phyloP scores from a whole-genome alignment of 306 rosid species.

The Begonia fuchsioides region DNA sequence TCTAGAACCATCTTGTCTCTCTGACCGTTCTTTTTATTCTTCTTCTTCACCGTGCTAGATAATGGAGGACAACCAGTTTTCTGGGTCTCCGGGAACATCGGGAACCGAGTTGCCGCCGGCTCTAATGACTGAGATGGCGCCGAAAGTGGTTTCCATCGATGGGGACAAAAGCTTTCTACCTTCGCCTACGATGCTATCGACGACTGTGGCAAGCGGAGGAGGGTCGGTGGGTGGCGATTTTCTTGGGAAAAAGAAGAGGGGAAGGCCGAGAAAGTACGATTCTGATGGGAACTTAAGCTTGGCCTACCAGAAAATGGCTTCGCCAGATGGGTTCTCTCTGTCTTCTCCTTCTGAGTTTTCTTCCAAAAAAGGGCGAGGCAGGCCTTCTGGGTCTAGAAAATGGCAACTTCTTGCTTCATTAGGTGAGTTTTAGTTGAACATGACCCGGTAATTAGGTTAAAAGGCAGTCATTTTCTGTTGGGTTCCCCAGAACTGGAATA shows the following conservation, averaged over 20 bases:
- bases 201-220: background rate
- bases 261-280: conserved; percentile 77
- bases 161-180: background rate
- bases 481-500: background rate
- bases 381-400: conserved; percentile 38
- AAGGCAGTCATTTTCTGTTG: background rate
- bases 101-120: conserved; percentile 21
- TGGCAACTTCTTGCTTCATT: conserved; percentile 48
- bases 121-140: conserved; percentile 11
- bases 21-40: background rate
- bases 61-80: conserved; percentile 39
- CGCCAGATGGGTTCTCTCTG: conserved; percentile 38
- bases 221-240: conserved; percentile 20
- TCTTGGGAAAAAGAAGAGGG: conserved; percentile 64
- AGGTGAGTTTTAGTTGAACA: conserved; percentile 29
- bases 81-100: conserved; percentile 26
- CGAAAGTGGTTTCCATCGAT: conserved; percentile 12
- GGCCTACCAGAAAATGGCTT: conserved; percentile 12
- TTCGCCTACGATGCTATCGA: background rate
- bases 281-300: conserved; percentile 44
- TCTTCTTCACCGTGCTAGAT: background rate
- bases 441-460: background rate
- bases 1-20: too few relatives aligned
- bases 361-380: conserved; percentile 44
- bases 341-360: conserved; percentile 34